Conservation (phyloP, 1,284 basidiomycete species). For the Gomphus bonarii region DNA sequence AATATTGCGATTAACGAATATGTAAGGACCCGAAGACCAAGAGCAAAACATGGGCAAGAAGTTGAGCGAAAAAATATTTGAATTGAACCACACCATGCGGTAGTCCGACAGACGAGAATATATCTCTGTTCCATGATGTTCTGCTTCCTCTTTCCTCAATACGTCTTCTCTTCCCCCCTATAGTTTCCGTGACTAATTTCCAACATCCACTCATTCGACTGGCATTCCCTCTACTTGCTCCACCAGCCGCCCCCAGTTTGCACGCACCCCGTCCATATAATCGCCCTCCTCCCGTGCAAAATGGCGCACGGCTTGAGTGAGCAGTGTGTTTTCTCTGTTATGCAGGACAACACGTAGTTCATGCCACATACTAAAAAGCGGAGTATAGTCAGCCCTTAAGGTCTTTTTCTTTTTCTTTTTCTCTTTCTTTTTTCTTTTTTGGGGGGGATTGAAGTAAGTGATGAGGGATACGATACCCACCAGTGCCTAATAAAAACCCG, state of each 20-base stretch:
- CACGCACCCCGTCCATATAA: constrained; percentile 48
- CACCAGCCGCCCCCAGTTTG: constrained; percentile 64
- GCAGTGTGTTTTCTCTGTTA: constrained; percentile 74
- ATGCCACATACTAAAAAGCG: constrained; percentile 71
- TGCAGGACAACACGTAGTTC: constrained; percentile 82
- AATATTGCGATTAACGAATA: too few species aligned
- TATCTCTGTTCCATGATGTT: too few species aligned
- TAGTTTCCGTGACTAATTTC: not conserved
- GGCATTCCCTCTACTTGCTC: constrained; percentile 75
- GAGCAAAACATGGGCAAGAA: too few species aligned
- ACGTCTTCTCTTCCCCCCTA: not conserved
- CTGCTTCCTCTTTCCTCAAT: not conserved
- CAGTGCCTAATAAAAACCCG: constrained; percentile 78
- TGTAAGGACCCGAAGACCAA: too few species aligned
- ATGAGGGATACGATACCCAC: constrained; percentile 29
- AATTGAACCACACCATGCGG: too few species aligned
- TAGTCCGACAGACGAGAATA: too few species aligned
- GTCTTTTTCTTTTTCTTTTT: too few species aligned
- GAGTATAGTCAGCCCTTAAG: not conserved
- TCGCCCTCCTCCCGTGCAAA: constrained; percentile 65
- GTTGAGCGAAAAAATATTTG: too few species aligned
- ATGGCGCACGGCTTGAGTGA: constrained; percentile 62
- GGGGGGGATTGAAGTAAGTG: not conserved
- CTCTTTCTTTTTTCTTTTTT: not conserved
- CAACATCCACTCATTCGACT: constrained; percentile 43